Evolutionary conservation across 805 yeast species (phyloP), one percentile per base, ranked within the genome.

Genomic region (Starmera pachycereana): DNA sequence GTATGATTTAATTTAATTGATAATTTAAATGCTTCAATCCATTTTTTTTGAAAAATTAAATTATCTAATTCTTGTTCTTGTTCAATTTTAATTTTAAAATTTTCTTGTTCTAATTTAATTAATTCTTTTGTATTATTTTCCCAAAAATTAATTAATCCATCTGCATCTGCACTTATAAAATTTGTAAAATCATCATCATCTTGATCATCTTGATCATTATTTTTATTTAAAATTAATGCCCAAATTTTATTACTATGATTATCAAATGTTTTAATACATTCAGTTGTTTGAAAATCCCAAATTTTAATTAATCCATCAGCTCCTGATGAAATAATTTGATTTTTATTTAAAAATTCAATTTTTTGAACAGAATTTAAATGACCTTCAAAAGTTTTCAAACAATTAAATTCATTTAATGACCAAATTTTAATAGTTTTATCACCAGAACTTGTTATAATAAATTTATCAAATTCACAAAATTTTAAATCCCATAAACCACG

Each of bases 241-340:
- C 98, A 92, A 37, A 92, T 86, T 63, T 96, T 78, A 59, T 90
- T 92, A 44, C 79, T 86, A 57, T 92, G 99, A 53, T 86, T 95
- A 61, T 90, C 97, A 37, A 89, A 69, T 0, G 97, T 90, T 42
- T 80, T 77, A 16, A 81, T 61, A 54, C 87, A 75, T 53, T 92
- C 98, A 31, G 87, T 92, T 10, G 74, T 63, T 32, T 75, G 66
- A 39, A 71, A 58, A 53, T 87, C 94, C 98, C 98, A 92, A 6
- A 92, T 65, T 58, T 92, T 90, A 42, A 92, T 72, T 38, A 92
- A 71, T 2, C 97, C 97, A 62, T 92, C 98, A 12, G 97, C 97
- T 33, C 96, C 97, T 16, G 88, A 58, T 29, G 68, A 75, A 14
- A 84, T 65, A 4, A 90, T 53, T 57, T 84, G 92, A 38, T 73